Base-by-base conservation (phyloP, 2,329 filamentous ascomycete species). In the Graphilbum ipis-grandicollis region DNA sequence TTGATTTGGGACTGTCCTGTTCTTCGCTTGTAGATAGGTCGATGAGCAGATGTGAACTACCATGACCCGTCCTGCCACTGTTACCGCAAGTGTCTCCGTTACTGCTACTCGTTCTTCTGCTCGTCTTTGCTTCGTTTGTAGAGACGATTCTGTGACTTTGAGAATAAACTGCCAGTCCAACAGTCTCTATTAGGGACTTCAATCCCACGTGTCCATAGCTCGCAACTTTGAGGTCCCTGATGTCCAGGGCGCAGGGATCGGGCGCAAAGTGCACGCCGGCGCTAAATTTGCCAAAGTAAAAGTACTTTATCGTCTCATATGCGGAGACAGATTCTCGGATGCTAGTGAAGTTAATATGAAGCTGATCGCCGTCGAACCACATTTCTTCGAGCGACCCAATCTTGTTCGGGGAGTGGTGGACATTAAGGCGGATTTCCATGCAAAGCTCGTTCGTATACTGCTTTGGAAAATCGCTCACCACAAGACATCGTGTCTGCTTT, bases 271-370 rank as follows among this genome's bases (percentile, higher is more conserved):
- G 35, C 3, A 39, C 19, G 2, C 25, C 21, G 8, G 19, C 13
- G 2, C 36, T 39, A 14, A 40, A 46, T 19, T 38, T 43, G 5
- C 43, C 34, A 17, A 33, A 44, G 30, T 41, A 34, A 15, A 46
- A 42, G 14, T 37, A 31, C 10, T 28, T 35, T 4, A 39, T 28
- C 9, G 35, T 33, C 6, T 28, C 28, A 21, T 38, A 31, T 4
- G 42, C 44, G 15, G 34, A 38, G 4, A 33, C 33, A 3, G 42
- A 40, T 19, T 42, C 42, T 1, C 31, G 26, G n/a, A 44, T 42
- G 35, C 39, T 44, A 1, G 38, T 41, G 21, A 40, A 46, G 14
- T 42, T 36, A 7, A 46, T 42, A 31, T 41, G 36, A 13, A 46
- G 19, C 0, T 19, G 31, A 10, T 38, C 19, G 10, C 30, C 39